These are phyloP conservation scores for Gossypium davidsonii DNA, from an alignment of 441 rosid genomes.

Conservation along the genomic window DNA sequence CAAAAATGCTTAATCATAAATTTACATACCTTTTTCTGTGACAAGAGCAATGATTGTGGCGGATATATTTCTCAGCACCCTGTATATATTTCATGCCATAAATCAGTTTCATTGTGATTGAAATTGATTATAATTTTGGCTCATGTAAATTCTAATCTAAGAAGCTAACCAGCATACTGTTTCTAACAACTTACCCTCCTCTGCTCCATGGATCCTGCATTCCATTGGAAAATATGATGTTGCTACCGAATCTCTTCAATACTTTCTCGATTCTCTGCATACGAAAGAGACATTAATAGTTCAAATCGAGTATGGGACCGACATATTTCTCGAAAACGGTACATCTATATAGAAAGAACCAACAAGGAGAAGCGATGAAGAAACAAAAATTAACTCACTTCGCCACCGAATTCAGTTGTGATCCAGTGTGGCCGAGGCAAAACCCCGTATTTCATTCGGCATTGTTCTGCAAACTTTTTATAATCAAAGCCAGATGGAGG, in stretches of 20 bases:
- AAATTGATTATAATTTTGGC: background rate
- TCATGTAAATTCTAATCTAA: background rate
- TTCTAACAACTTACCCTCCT: slow-evolving; percentile 46
- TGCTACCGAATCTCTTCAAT: slow-evolving; percentile 55
- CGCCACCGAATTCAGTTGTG: slow-evolving; percentile 70
- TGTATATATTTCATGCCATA: slow-evolving; percentile 15
- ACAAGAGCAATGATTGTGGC: slow-evolving; percentile 58
- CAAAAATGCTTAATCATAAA: background rate
- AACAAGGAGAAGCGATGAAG: background rate
- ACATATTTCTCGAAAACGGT: background rate
- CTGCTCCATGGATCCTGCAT: slow-evolving; percentile 80
- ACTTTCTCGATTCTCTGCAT: slow-evolving; percentile 44
- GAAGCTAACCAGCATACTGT: background rate
- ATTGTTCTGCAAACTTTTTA: slow-evolving; percentile 32
- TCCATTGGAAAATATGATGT: slow-evolving; percentile 72
- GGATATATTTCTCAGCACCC: slow-evolving; percentile 59
- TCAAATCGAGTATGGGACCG: background rate
- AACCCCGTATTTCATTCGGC: slow-evolving; percentile 41
- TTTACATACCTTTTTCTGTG: slow-evolving; percentile 42
- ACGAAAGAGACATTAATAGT: background rate
- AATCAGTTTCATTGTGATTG: background rate
- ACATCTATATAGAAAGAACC: background rate
- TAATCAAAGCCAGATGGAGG: slow-evolving; percentile 41
- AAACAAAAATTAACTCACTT: slow-evolving; percentile 28
- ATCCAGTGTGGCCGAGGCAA: slow-evolving; percentile 73